Percentiles rank a stretch among this genome's conserved stretches.
Evolutionary conservation across 1,139 yeast genomes (phyloP).

Genomic region (Pneumocystis jirovecii): DNA sequence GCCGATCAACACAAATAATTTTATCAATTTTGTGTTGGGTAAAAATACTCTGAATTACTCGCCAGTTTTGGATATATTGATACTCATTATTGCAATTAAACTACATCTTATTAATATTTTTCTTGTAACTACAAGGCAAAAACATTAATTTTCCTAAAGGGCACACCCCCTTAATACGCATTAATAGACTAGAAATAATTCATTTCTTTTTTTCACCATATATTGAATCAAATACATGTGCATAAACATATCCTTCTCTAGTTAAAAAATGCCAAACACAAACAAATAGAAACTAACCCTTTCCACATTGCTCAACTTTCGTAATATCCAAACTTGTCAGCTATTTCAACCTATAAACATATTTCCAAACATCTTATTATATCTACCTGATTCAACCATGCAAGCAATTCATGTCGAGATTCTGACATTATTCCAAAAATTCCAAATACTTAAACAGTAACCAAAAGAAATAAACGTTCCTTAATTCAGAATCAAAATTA

Average conservation of each 20-base stretch:
- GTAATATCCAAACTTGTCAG: slow-evolving; percentile 35
- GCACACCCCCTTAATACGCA: slow-evolving; percentile 6
- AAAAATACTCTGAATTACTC: slow-evolving; percentile 67
- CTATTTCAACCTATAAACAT: slow-evolving; percentile 1
- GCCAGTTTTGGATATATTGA: slow-evolving; percentile 67
- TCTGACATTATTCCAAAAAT: slow-evolving; percentile 35
- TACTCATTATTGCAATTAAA: slow-evolving; percentile 59
- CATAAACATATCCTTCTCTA: slow-evolving; percentile 37
- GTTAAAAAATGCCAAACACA: neutral
- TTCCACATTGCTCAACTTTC: slow-evolving; percentile 86
- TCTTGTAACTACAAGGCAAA: neutral
- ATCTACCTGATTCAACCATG: slow-evolving; percentile 68
- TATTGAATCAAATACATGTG: slow-evolving; percentile 79
- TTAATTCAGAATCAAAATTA: neutral
- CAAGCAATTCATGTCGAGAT: slow-evolving; percentile 66
- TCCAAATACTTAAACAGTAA: neutral
- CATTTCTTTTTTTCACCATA: slow-evolving; percentile 67
- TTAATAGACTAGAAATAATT: slow-evolving; percentile 36
- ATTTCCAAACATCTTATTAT: slow-evolving; percentile 18
- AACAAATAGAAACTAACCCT: slow-evolving; percentile 43
- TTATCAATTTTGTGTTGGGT: slow-evolving; percentile 56
- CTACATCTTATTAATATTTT: slow-evolving; percentile 7
- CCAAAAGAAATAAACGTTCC: neutral
- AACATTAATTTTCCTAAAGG: slow-evolving; percentile 6
- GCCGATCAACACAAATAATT: slow-evolving; percentile 62